Conservation (phyloP, 257 asterid species). For the Plectranthus barbatus region DNA sequence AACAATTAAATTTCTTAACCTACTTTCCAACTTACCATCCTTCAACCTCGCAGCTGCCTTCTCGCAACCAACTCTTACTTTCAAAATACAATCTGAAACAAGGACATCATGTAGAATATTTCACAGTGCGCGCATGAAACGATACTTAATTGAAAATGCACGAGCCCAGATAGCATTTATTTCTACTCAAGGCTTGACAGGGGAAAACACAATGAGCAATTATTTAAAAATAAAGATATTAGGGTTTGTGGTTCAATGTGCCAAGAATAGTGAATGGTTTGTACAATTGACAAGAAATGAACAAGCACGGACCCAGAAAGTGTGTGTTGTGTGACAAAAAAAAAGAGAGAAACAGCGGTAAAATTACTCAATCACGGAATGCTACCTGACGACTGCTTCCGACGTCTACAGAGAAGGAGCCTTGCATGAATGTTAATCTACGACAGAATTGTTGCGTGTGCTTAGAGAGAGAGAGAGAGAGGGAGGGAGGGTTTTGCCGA, state of each 20-base stretch:
- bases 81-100: conserved; percentile 23
- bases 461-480: too few relatives aligned
- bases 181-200: not conserved
- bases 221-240: not conserved
- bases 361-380: not conserved
- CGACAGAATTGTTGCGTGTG: too few relatives aligned
- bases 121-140: not conserved
- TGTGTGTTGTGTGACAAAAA: not conserved
- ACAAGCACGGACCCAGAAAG: not conserved
- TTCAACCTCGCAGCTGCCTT: not conserved
- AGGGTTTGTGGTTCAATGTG: conserved; percentile 2
- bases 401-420: not conserved
- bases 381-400: not conserved
- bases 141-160: not conserved
- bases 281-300: not conserved
- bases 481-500: too few relatives aligned
- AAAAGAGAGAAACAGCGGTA: not conserved
- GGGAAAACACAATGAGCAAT: not conserved
- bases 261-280: not conserved
- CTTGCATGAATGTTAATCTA: too few relatives aligned
- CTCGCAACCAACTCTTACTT: conserved; percentile 8
- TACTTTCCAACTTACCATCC: conserved; percentile 27
- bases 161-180: not conserved
- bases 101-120: not conserved
- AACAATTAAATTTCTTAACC: not conserved